These are phyloP conservation scores for Sisymbrium irio DNA, from an alignment of 345 rosid genomes.

Conservation along the genomic window DNA sequence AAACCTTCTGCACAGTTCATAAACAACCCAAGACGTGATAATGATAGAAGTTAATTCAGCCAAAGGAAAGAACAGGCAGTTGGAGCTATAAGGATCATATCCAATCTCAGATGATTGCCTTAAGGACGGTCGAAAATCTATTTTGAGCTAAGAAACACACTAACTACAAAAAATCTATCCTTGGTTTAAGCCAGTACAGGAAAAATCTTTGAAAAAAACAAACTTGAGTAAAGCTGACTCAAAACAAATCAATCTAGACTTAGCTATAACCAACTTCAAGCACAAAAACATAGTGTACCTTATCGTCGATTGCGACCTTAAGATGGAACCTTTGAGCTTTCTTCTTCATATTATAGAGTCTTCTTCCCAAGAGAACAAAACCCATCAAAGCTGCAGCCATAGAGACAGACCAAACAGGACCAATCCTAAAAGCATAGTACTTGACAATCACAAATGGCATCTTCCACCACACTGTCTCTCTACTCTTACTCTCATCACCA, in stretches of 20 bases:
- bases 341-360: conserved; percentile 71
- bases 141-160: no score
- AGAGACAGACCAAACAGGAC: conserved; percentile 88
- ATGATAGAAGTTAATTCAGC: not conserved
- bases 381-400: conserved; percentile 92
- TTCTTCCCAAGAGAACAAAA: conserved; percentile 68
- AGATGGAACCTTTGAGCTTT: conserved; percentile 69
- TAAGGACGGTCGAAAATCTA: no score
- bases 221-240: not conserved
- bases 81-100: no score
- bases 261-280: not conserved
- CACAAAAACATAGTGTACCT: conserved; percentile 42
- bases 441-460: conserved; percentile 85
- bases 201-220: no score
- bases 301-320: conserved; percentile 81
- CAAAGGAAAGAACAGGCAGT: not conserved
- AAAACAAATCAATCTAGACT: not conserved
- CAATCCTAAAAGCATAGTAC: conserved; percentile 63
- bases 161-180: no score
- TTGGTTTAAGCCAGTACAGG: no score
- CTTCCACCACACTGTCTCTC: conserved; percentile 80
- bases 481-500: conserved; percentile 42
- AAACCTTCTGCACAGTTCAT: conserved; percentile 27
- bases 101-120: no score
- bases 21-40: conserved; percentile 21